These are phyloP conservation scores for Dictyophora rubrovolvata DNA, from an alignment of 768 basidiomycete species.

Conservation along the genomic window DNA sequence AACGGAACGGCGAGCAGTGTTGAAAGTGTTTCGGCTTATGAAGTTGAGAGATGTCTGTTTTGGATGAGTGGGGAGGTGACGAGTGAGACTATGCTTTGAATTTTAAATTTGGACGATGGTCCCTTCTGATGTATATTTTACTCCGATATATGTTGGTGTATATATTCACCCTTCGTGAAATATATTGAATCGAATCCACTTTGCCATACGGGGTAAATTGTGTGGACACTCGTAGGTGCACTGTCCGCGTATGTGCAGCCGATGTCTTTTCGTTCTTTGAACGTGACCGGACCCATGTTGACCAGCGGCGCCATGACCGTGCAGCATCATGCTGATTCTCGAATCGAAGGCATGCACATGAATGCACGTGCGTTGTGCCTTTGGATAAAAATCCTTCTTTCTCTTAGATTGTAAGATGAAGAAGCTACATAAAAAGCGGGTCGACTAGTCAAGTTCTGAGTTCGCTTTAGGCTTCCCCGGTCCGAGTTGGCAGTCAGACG, in stretches of 20 bases:
- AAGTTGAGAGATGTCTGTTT: conserved; percentile 29
- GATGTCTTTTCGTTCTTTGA: background rate
- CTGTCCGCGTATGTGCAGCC: background rate
- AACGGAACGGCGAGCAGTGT: conserved; percentile 20
- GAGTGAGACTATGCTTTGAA: conserved; percentile 24
- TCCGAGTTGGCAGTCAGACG: too few relatives aligned
- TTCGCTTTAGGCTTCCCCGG: too few relatives aligned
- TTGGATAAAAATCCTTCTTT: too few relatives aligned
- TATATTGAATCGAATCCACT: background rate
- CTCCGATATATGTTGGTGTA: too few relatives aligned
- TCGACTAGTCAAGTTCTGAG: too few relatives aligned
- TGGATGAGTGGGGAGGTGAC: conserved; percentile 31
- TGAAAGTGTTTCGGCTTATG: conserved; percentile 20
- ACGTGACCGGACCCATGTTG: background rate
- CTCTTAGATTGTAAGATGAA: too few relatives aligned
- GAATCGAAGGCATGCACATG: too few relatives aligned
- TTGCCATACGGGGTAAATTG: background rate
- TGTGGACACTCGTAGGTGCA: background rate
- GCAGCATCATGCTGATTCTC: background rate
- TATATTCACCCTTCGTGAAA: too few relatives aligned
- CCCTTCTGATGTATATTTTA: conserved; percentile 11
- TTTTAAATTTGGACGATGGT: conserved; percentile 3
- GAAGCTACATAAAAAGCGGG: too few relatives aligned
- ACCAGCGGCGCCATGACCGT: background rate
- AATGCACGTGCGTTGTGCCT: background rate